These are phyloP conservation scores for Xylaria sp. DNA, from an alignment of 2,329 filamentous ascomycete genomes.

Conservation along the genomic window DNA sequence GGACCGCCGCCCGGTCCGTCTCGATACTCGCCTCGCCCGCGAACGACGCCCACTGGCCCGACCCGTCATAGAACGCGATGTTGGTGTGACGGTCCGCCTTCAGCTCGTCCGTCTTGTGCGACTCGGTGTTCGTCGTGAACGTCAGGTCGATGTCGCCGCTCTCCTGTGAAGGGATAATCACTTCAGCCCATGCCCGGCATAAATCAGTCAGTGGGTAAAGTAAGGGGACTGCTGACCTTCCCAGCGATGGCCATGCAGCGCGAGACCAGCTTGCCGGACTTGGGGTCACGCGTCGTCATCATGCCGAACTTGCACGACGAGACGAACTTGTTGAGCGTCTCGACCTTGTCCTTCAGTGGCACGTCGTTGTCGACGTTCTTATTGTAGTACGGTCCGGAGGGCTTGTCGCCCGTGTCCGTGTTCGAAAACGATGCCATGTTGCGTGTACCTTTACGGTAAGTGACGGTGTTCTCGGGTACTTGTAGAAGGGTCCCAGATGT, in stretches of 20 bases:
- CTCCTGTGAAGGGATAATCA: slow-evolving; percentile 55
- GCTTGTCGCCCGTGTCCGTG: slow-evolving; percentile 20
- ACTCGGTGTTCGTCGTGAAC: slow-evolving; percentile 90
- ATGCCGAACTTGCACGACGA: slow-evolving; percentile 69
- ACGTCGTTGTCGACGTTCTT: slow-evolving; percentile 63
- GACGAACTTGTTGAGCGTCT: slow-evolving; percentile 63
- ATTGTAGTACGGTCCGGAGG: slow-evolving; percentile 62
- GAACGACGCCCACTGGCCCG: slow-evolving; percentile 84
- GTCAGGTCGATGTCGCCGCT: slow-evolving; percentile 77
- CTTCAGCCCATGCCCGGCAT: too few species aligned
- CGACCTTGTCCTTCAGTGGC: slow-evolving; percentile 65
- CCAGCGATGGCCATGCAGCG: slow-evolving; percentile 72
- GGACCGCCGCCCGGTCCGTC: slow-evolving; percentile 68
- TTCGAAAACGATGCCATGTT: slow-evolving; percentile 26
- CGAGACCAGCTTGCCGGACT: slow-evolving; percentile 60
- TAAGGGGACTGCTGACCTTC: slow-evolving; percentile 49
- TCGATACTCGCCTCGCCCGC: slow-evolving; percentile 70
- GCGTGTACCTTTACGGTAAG: not conserved
- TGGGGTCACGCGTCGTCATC: slow-evolving; percentile 65
- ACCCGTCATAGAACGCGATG: slow-evolving; percentile 74
- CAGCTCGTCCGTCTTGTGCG: slow-evolving; percentile 82
- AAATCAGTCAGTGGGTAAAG: too few species aligned
- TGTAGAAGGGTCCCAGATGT: not conserved
- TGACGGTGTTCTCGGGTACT: not conserved
- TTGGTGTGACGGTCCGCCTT: slow-evolving; percentile 73